phyloP scores from a whole-genome alignment of 129 eudicot species.

The Dittrichia graveolens region DNA sequence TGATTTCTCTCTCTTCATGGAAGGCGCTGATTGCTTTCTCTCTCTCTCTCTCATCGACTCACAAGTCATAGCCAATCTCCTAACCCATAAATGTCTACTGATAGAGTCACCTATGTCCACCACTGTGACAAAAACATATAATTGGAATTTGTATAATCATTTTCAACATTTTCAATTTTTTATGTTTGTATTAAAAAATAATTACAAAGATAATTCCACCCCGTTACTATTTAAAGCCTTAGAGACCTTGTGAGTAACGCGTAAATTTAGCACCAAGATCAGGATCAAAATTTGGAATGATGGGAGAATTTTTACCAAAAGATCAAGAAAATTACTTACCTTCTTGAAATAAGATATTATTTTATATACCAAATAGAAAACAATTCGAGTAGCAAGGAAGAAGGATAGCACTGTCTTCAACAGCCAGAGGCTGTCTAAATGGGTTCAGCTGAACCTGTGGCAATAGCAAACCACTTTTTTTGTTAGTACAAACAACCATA shows the following conservation, averaged over 20 bases:
- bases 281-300: slow-evolving; percentile 2
- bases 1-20: no score
- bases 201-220: not conserved
- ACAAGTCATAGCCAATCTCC: no score
- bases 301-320: not conserved
- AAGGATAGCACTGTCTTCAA: slow-evolving; percentile 65
- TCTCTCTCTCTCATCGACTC: no score
- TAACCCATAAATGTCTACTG: no score
- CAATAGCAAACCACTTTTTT: slow-evolving; percentile 21
- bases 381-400: slow-evolving; percentile 96
- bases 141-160: no score
- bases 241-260: not conserved
- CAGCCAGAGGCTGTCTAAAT: slow-evolving; percentile 81
- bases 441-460: slow-evolving; percentile 81
- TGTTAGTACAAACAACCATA: not conserved
- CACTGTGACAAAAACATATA: no score
- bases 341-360: no score
- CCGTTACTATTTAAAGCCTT: not conserved
- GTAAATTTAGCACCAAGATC: not conserved
- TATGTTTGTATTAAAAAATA: no score
- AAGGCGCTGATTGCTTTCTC: no score
- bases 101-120: no score
- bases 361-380: slow-evolving; percentile 79
- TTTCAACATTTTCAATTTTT: no score
- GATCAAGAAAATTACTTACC: not conserved